These are phyloP conservation scores for Acmispon strigosus DNA, from an alignment of 306 rosid species.

Conservation along the genomic window DNA sequence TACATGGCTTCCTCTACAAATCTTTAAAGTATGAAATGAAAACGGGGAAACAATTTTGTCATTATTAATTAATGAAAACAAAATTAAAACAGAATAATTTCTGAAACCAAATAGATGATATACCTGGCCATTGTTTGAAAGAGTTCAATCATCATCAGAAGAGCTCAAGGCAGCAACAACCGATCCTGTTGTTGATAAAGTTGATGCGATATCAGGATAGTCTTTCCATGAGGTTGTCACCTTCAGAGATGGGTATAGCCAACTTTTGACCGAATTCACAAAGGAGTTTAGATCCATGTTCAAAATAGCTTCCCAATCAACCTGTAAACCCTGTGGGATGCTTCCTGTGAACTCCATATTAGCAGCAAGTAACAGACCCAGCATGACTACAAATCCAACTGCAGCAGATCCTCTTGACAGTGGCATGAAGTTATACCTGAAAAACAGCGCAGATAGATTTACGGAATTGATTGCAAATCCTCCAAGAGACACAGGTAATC, in stretches of 20 bases:
- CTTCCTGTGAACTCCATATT: slow-evolving; percentile 88
- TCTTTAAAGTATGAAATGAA: too few species aligned
- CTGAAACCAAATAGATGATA: too few species aligned
- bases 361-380: slow-evolving; percentile 90
- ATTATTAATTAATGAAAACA: too few species aligned
- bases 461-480: slow-evolving; percentile 11
- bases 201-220: slow-evolving; percentile 64
- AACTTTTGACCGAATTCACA: slow-evolving; percentile 61
- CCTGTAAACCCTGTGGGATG: slow-evolving; percentile 77
- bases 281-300: slow-evolving; percentile 62
- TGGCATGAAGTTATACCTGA: slow-evolving; percentile 98
- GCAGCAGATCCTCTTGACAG: slow-evolving; percentile 92
- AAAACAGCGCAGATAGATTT: slow-evolving; percentile 1
- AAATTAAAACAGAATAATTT: too few species aligned
- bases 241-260: slow-evolving; percentile 88
- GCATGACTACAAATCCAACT: slow-evolving; percentile 76
- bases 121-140: slow-evolving; percentile 19
- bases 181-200: slow-evolving; percentile 77
- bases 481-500: background rate
- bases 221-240: slow-evolving; percentile 90
- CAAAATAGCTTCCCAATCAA: slow-evolving; percentile 95
- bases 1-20: too few species aligned
- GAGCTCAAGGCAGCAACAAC: slow-evolving; percentile 83
- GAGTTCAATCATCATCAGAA: slow-evolving; percentile 52
- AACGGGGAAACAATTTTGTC: too few species aligned